Evolutionary conservation across 345 rosid species (phyloP).

Genomic region (Acer yangbiense): DNA sequence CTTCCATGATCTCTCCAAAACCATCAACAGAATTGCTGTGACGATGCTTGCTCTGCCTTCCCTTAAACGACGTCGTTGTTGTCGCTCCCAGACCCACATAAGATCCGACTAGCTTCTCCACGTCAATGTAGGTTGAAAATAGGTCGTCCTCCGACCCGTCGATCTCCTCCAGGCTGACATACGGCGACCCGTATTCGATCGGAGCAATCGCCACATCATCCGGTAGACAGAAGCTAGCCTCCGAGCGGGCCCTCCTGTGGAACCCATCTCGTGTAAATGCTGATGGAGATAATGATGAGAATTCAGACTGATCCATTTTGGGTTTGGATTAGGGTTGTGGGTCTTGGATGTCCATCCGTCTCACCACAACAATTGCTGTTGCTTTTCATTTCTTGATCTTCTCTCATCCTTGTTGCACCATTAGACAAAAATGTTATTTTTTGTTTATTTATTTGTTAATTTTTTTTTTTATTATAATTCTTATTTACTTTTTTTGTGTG

Average conservation of each 20-base stretch:
- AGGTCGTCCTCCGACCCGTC: constrained; percentile 66
- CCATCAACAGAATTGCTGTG: constrained; percentile 71
- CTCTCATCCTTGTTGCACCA: background rate
- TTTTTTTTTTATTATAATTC: no score
- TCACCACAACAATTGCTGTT: background rate
- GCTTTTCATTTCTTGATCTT: background rate
- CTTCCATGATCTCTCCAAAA: constrained; percentile 57
- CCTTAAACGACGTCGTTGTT: constrained; percentile 27
- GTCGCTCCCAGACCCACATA: constrained; percentile 2
- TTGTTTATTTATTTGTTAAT: background rate
- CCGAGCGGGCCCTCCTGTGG: constrained; percentile 65
- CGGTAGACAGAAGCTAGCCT: constrained; percentile 33
- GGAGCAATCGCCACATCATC: constrained; percentile 47
- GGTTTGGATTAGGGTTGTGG: background rate
- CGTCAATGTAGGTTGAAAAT: constrained; percentile 64
- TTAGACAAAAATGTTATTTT: background rate
- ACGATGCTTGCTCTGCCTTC: constrained; percentile 38
- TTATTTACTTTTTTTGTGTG: no score
- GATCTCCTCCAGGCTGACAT: constrained; percentile 40
- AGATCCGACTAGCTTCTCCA: constrained; percentile 37
- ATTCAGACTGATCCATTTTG: background rate
- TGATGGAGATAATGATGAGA: background rate
- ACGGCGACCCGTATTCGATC: constrained; percentile 39
- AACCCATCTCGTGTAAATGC: constrained; percentile 11
- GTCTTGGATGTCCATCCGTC: background rate